These are phyloP conservation scores for Leccinum pachyderme DNA, from an alignment of 1,284 basidiomycete species.

Conservation along the genomic window DNA sequence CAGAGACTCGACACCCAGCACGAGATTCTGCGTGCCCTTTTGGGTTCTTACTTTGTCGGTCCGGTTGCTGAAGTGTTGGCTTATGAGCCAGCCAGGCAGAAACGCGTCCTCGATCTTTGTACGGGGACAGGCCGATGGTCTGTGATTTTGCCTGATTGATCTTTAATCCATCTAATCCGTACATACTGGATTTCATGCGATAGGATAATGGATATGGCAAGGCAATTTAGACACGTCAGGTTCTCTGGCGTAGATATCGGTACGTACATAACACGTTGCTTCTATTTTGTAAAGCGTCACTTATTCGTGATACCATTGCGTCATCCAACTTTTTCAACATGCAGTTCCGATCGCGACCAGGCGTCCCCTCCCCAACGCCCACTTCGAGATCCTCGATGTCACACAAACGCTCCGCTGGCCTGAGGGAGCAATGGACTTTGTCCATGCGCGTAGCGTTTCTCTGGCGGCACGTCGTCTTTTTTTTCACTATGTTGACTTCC, in stretches of 20 bases:
- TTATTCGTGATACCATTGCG: conserved; percentile 10
- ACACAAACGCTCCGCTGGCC: conserved; percentile 48
- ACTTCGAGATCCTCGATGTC: conserved; percentile 64
- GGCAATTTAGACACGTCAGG: conserved; percentile 55
- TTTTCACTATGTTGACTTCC: background rate
- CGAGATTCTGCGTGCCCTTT: conserved; percentile 42
- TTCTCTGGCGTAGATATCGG: conserved; percentile 74
- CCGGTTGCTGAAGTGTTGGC: conserved; percentile 54
- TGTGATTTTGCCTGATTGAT: conserved; percentile 23
- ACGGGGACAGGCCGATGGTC: conserved; percentile 72
- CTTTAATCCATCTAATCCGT: conserved; percentile 25
- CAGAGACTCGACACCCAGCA: conserved; percentile 56
- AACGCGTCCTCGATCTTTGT: conserved; percentile 63
- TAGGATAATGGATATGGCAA: conserved; percentile 74
- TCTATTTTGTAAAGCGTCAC: conserved; percentile 4
- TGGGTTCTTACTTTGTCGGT: conserved; percentile 55
- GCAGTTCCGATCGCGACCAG: conserved; percentile 67
- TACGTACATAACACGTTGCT: conserved; percentile 33
- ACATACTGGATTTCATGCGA: conserved; percentile 7
- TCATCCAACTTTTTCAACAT: conserved; percentile 6
- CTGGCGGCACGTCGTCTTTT: conserved; percentile 51
- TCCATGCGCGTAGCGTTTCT: conserved; percentile 57
- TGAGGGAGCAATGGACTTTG: conserved; percentile 53
- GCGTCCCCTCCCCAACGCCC: conserved; percentile 55
- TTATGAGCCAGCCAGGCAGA: conserved; percentile 36